Percentiles rank a stretch among this genome's conserved stretches.
Conservation (phyloP, 495 filamentous ascomycete genomes). For the Aspergillus biplanus region DNA sequence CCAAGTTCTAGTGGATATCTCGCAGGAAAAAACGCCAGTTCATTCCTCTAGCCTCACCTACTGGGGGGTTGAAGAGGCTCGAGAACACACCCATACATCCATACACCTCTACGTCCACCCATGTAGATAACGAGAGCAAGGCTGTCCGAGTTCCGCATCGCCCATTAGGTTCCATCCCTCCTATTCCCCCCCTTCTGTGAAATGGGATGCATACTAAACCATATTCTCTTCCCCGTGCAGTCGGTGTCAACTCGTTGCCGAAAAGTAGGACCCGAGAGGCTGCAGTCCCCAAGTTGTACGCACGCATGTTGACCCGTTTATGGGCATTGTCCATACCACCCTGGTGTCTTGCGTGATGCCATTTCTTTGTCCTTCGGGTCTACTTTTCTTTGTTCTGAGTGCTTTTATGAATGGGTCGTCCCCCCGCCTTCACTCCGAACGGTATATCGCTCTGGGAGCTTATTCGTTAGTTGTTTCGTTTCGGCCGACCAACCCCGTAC, state of each 20-base stretch:
- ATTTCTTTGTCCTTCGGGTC: too few species aligned
- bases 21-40: too few species aligned
- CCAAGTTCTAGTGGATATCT: too few species aligned
- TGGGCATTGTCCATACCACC: not conserved
- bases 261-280: not conserved
- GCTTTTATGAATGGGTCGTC: not conserved
- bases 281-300: not conserved
- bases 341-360: not conserved
- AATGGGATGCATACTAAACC: not conserved
- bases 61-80: too few species aligned
- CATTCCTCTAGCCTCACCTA: too few species aligned
- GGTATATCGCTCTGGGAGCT: not conserved
- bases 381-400: not conserved
- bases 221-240: not conserved
- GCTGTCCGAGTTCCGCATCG: not conserved
- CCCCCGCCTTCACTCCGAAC: not conserved
- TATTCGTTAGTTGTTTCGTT: not conserved
- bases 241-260: not conserved
- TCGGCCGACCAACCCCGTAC: conserved; percentile 5
- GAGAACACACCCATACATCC: too few species aligned
- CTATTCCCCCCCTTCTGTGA: not conserved
- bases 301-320: not conserved
- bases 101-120: too few species aligned
- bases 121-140: too few species aligned
- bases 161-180: not conserved